Base-by-base conservation (phyloP, 2,329 filamentous ascomycete species). In the Phialemoniopsis sp. region DNA sequence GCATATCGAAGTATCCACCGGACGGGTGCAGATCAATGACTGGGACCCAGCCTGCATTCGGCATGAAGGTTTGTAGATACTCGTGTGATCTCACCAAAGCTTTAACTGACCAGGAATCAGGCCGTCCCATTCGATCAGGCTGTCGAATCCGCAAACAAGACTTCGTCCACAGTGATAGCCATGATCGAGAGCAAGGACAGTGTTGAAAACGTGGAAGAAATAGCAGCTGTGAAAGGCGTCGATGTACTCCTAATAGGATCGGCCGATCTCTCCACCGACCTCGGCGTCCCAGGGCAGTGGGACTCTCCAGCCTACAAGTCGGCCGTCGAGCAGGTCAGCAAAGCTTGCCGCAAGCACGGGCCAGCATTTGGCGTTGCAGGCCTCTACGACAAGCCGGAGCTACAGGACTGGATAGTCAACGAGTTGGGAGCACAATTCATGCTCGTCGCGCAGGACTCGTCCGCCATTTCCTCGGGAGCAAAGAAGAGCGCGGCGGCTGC, bases 171-270 rank as follows among this genome's bases (percentile, higher is more conserved):
- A 1, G 48, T 55, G 1, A 42, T 57, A 3, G 35, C 53, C 10
- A 58, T 58, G 54, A 49, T 57, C 17, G 55, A 59, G 37, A 53
- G 43, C 1, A 35, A 32, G 13, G 52, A 54, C 1, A 46, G 42
- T 6, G 34, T 62, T 3, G 43, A 50, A 1, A 49, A 51, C 1
- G 47, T 52, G 0, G 54, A 60, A 14, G 47, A 48, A 4, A 63
- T 63, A 12, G 56, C 57, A 2, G 52, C 56, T 3, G 51, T 58
- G 0, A 39, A 50, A 3, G 56, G 55, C 2, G 53, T 59, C 0
- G 57, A 62, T 31, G 53, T 57, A 1, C 42, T 63, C 1, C 44
- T 61, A 1, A 45, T 62, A 12, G 59, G 60, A 5, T 54, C 53
- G 3, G 55, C 53, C 15, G 58, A 62, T 30, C 34, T 61, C 10